phyloP scores from a whole-genome alignment of 208 protist species.

The Tritrichomonas foetus region DNA sequence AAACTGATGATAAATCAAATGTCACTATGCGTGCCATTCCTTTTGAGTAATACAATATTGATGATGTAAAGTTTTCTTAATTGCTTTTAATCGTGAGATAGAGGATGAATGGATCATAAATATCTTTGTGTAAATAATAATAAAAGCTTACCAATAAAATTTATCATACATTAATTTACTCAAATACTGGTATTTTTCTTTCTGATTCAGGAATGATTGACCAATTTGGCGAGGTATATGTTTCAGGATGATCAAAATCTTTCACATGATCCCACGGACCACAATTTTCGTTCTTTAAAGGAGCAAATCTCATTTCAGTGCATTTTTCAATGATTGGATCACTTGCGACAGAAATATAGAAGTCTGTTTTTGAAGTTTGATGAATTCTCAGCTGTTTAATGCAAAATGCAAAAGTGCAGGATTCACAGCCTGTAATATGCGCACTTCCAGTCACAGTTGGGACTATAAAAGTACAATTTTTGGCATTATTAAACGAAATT shows the following conservation, averaged over 20 bases:
- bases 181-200: neutral
- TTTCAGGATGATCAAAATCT: neutral
- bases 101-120: too few relatives aligned
- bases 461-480: neutral
- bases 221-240: neutral
- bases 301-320: neutral
- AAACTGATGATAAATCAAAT: too few relatives aligned
- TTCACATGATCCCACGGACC: conserved; percentile 33
- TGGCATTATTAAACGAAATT: neutral
- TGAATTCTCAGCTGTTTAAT: neutral
- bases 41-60: too few relatives aligned
- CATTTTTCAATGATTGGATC: conserved; percentile 32
- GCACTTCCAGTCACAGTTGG: neutral
- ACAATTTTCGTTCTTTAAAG: neutral
- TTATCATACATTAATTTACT: too few relatives aligned
- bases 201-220: neutral
- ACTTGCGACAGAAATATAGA: neutral
- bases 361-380: neutral
- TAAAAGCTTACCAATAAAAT: too few relatives aligned
- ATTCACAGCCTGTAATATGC: neutral
- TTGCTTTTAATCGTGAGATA: too few relatives aligned
- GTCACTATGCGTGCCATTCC: too few relatives aligned
- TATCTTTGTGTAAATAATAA: too few relatives aligned
- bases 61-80: too few relatives aligned
- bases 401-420: neutral